phyloP scores from a whole-genome alignment of 2,329 filamentous ascomycete species.

The Alternaria sp. region DNA sequence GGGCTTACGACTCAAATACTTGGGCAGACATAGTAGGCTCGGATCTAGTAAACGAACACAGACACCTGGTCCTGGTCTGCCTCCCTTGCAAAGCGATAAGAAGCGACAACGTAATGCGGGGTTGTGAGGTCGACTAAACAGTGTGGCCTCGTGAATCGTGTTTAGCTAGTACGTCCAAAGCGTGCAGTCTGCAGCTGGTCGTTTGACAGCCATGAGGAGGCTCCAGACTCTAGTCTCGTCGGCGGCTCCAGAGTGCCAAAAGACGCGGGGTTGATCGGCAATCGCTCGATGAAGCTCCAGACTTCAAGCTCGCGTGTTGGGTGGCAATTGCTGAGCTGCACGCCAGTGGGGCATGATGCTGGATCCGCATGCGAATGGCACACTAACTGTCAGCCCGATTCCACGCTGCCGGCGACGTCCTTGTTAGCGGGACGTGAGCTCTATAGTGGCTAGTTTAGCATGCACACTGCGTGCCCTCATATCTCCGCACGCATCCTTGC shows the following conservation, averaged over 20 bases:
- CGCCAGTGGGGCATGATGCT: slow-evolving; percentile 23
- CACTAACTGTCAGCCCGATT: slow-evolving; percentile 32
- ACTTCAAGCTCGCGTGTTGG: slow-evolving; percentile 12
- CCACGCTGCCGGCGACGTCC: slow-evolving; percentile 29
- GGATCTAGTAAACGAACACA: slow-evolving; percentile 17
- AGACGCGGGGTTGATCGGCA: slow-evolving; percentile 29
- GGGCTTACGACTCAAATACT: slow-evolving; percentile 2
- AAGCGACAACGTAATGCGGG: slow-evolving; percentile 1
- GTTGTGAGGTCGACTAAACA: neutral
- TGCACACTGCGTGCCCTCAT: neutral
- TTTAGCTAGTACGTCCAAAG: neutral
- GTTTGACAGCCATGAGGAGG: slow-evolving; percentile 2
- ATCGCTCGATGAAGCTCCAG: slow-evolving; percentile 23
- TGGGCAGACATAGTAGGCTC: slow-evolving; percentile 3
- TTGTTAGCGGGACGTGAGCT: neutral
- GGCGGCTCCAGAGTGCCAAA: slow-evolving; percentile 17
- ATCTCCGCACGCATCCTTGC: slow-evolving; percentile 4
- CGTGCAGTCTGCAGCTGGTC: neutral
- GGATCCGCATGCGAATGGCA: slow-evolving; percentile 29
- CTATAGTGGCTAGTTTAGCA: neutral
- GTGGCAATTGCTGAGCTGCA: slow-evolving; percentile 26
- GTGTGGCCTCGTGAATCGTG: neutral
- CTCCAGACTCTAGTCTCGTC: slow-evolving; percentile 7
- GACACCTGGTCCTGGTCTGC: slow-evolving; percentile 4
- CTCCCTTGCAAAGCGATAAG: neutral